Conservation (phyloP, 441 rosid genomes). For the Mallotus japonicus region DNA sequence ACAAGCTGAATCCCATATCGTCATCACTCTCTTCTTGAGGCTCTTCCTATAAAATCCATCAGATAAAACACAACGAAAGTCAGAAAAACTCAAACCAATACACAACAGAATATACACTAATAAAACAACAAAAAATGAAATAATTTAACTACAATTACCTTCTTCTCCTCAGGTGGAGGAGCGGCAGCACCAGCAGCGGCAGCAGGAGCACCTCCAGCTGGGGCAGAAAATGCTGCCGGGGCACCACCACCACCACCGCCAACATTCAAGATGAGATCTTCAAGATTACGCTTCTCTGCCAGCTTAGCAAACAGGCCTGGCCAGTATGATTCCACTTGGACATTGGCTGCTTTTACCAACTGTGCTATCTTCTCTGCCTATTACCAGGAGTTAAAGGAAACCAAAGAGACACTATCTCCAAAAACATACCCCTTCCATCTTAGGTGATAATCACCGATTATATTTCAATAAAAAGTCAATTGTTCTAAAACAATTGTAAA, state of each 20-base stretch:
- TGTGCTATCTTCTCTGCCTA: constrained; percentile 60
- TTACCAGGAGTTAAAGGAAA: constrained; percentile 5
- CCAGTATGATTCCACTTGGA: constrained; percentile 63
- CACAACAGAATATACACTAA: not conserved
- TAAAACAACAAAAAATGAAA: not conserved
- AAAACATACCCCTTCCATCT: too few species aligned
- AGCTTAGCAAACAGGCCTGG: constrained; percentile 68
- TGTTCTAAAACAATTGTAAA: too few species aligned
- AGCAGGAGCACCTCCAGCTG: constrained; percentile 37
- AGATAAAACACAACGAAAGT: not conserved
- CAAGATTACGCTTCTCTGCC: constrained; percentile 52
- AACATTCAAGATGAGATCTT: constrained; percentile 54
- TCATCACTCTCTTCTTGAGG: constrained; percentile 77
- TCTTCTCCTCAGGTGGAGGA: constrained; percentile 56
- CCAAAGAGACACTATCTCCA: not conserved
- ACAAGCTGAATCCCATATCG: constrained; percentile 76
- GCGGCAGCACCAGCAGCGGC: constrained; percentile 44
- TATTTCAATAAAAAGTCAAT: too few species aligned
- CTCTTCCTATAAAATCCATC: constrained; percentile 43
- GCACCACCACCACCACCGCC: constrained; percentile 53
- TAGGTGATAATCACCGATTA: too few species aligned
- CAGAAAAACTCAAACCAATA: not conserved
- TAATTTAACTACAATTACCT: constrained; percentile 32
- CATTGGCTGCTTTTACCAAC: constrained; percentile 53
- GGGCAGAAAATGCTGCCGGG: constrained; percentile 39